Conservation (phyloP, 768 basidiomycete genomes). For the Agrocybe pediades region DNA sequence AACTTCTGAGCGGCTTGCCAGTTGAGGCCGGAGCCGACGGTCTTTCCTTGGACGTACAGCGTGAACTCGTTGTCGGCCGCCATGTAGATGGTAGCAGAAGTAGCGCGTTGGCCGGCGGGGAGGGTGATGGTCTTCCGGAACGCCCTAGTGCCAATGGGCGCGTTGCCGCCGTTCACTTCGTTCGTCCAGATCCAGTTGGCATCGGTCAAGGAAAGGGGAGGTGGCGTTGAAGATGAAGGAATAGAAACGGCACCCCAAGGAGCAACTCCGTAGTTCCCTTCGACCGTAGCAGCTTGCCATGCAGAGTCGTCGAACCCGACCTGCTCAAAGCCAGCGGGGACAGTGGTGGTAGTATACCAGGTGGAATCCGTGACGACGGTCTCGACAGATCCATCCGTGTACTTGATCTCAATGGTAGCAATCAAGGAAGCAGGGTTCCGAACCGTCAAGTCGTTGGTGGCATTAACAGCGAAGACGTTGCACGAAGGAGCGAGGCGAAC, state of each 20-base stretch:
- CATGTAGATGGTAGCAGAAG: neutral
- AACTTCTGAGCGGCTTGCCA: neutral
- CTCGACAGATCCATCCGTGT: conserved; percentile 30
- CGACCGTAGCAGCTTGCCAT: conserved; percentile 28
- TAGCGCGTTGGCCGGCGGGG: neutral
- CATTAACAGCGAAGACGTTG: conserved; percentile 36
- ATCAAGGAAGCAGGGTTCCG: conserved; percentile 31
- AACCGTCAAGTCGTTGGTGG: conserved; percentile 8
- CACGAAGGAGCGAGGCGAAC: conserved; percentile 24
- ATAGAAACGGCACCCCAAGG: neutral
- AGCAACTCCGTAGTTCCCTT: conserved; percentile 6
- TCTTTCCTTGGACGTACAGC: neutral
- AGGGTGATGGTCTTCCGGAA: conserved; percentile 11
- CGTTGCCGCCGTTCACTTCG: neutral
- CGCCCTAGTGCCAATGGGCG: neutral
- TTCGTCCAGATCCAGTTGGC: conserved; percentile 9
- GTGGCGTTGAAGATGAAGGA: neutral
- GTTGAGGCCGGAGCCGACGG: neutral
- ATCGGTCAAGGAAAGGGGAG: neutral
- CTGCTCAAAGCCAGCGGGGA: conserved; percentile 28
- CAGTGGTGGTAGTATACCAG: conserved; percentile 27
- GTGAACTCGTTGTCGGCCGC: neutral
- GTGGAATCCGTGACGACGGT: conserved; percentile 29
- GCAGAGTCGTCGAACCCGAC: conserved; percentile 29
- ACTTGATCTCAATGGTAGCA: conserved; percentile 30